Percentiles rank a stretch among this genome's conserved stretches.
Conservation (phyloP, 345 rosid genomes). For the Trapa bicornis region DNA sequence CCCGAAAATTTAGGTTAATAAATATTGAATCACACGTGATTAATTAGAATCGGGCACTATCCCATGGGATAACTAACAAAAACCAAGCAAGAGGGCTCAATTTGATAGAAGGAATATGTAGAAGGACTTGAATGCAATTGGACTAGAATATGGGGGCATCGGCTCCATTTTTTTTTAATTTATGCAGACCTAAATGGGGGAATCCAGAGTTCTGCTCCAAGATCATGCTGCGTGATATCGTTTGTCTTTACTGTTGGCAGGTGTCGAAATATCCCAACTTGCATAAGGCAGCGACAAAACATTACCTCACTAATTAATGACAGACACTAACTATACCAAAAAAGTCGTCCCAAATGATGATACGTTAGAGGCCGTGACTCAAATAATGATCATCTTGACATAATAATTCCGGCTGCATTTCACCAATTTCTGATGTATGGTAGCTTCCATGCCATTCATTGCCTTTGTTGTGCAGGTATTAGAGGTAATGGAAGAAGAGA, state of each 20-base stretch:
- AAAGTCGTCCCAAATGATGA: no score
- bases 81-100: not conserved
- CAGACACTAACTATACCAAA: no score
- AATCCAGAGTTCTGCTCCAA: not conserved
- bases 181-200: not conserved
- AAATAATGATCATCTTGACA: no score
- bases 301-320: no score
- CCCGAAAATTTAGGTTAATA: no score
- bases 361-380: no score
- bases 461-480: conserved; percentile 33
- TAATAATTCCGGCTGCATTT: no score
- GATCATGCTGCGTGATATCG: not conserved
- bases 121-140: not conserved
- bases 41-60: not conserved
- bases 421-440: not conserved
- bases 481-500: conserved; percentile 48
- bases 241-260: conserved; percentile 3
- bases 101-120: not conserved
- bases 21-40: conserved; percentile 18
- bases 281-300: not conserved
- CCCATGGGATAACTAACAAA: no score
- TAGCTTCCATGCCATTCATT: not conserved
- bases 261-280: conserved; percentile 5
- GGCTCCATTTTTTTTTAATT: not conserved
- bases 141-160: not conserved